Base-by-base conservation (phyloP, 2,329 filamentous ascomycete species). In the Fusarium caatingaense region DNA sequence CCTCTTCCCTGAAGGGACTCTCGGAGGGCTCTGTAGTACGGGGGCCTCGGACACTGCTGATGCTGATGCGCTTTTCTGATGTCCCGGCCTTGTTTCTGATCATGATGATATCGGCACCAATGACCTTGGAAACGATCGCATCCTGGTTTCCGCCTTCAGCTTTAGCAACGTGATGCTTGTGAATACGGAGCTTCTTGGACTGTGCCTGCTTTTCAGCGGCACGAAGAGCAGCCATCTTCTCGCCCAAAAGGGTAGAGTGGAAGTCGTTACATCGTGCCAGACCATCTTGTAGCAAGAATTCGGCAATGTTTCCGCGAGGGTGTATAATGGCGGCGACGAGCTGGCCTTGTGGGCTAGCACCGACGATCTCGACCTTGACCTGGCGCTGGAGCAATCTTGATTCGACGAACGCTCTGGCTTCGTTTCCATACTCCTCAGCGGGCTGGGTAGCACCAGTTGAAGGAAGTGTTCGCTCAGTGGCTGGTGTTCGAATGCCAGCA, bases 21-120 rank as follows among this genome's bases (percentile, higher is more conserved):
- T 98, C 95, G 60, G 93, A 91, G 21, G 93, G 88, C 79, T 98
- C 95, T 49, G 90, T 91, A 5, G 92, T 88, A 77, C 97, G 94
- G n/a, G 96, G 96, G 60, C 96, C 95, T 67, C 96, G 91, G 64
- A 98, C 88, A 78, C 95, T 98, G 85, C 93, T 97, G 63, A 99
- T 85, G 79, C 91, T 97, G 79, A 98, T 90, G 75, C 94, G 91
- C 86, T 94, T 97, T 83, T 99, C 96, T 7, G 83, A 85, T 16
- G 84, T 86, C 10, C 94, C 94, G 47, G 89, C 84, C 86, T 97
- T 97, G 80, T 90, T 93, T 68, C 93, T 91, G 56, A 98, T 86
- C 74, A 93, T 91, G 54, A 99, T 87, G 1, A 94, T 97, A 79
- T 99, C 96, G 23, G 94, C 94, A 68, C 92, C 93, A 76, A 97